Evolutionary conservation across 148 eudicot genomes (phyloP), one percentile per base, ranked within the genome.

Genomic region (Dysphania ambrosioides): DNA sequence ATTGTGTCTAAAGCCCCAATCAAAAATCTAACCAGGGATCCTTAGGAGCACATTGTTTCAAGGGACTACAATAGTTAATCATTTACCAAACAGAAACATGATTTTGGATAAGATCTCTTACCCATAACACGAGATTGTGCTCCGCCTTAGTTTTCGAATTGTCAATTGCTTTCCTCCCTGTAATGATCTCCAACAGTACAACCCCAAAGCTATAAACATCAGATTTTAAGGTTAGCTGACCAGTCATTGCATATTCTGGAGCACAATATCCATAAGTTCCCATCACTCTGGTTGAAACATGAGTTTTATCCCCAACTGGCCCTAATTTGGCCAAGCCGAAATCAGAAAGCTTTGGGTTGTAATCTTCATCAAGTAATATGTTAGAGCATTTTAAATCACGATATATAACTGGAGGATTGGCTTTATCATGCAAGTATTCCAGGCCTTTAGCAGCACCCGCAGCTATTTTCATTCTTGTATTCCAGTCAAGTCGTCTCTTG

Each of bases 261-360:
- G 96, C 96, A 83, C 92, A 91, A 66, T 91, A 88, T 35, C 96
- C 96, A 42, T 91, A 87, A 36, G 96, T 91, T 79, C 96, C 96
- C 96, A 91, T 88, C 71, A 91, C 91, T 76, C 96, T 84, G 66
- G 96, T 91, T 8, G 97, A 92, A 62, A 88, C 97, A 77, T 90
- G 95, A 27, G 95, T 88, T 44, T 87, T 77, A 62, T 86, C 93
- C 34, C 97, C 97, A 34, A 76, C 73, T 7, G 96, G 97, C 36
- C 97, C 97, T 64, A 87, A 88, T 82, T 88, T 90, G n/a, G 97
- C 93, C 79, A 92, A 79, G 13, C 97, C 97, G 67, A 92, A 92
- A 81, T 92, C 97, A 8, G 95, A 91, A 23, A 91, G 73, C 76
- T 91, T 91, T 55, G 97, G 81, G 69, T 86, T 83, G 74, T 79